These are phyloP conservation scores for Asterochloris sp. DNA, from an alignment of 139 green algal species.

Conservation along the genomic window DNA sequence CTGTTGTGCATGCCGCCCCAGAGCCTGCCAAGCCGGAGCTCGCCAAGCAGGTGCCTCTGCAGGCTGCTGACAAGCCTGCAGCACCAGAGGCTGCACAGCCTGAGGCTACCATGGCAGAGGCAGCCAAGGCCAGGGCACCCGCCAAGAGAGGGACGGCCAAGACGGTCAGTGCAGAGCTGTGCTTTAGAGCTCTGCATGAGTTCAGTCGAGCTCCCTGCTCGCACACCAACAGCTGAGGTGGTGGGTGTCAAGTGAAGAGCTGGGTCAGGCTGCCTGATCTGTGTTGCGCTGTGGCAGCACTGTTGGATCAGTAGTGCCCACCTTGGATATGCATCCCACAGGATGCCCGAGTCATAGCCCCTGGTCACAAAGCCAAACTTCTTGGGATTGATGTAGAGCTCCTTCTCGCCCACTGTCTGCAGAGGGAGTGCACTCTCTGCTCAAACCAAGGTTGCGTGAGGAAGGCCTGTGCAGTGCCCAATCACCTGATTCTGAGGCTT, in stretches of 20 bases:
- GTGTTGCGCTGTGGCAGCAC: no score
- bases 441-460: background rate
- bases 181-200: background rate
- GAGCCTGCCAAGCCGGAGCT: no score
- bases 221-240: no score
- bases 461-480: background rate
- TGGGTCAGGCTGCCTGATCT: no score
- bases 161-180: background rate
- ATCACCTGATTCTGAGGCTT: conserved; percentile 10
- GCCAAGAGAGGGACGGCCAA: no score
- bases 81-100: no score
- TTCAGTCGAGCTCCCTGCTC: no score
- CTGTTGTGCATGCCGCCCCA: background rate
- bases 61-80: no score
- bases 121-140: no score
- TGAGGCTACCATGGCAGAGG: no score
- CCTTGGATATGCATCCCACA: conserved; percentile 27
- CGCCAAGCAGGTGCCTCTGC: no score
- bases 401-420: conserved; percentile 11
- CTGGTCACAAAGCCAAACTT: conserved; percentile 19
- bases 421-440: background rate
- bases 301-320: background rate
- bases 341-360: conserved; percentile 19
- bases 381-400: conserved; percentile 14
- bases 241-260: no score